Evolutionary conservation across 495 filamentous ascomycete genomes (phyloP).

Genomic region (Cercophora sp.): DNA sequence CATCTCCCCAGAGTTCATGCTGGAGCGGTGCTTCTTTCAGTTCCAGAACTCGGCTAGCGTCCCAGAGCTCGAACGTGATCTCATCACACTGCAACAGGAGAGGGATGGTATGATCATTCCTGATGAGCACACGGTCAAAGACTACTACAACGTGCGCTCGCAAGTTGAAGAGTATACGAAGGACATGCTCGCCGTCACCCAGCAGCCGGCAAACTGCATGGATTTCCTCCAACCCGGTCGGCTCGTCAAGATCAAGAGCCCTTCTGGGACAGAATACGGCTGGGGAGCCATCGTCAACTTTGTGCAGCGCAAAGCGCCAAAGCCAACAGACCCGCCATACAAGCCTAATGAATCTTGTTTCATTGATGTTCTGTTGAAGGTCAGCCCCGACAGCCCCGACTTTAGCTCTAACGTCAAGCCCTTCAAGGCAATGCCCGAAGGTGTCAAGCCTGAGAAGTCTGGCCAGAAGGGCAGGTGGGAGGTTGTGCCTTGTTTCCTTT

Average conservation of each 20-base stretch:
- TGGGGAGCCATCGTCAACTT: slow-evolving; percentile 85
- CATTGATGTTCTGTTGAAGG: slow-evolving; percentile 74
- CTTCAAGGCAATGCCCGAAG: slow-evolving; percentile 32
- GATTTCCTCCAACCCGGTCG: slow-evolving; percentile 79
- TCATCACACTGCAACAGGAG: slow-evolving; percentile 68
- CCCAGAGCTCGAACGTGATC: slow-evolving; percentile 72
- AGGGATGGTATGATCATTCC: slow-evolving; percentile 67
- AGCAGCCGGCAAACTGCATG: slow-evolving; percentile 78
- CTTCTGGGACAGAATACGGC: slow-evolving; percentile 70
- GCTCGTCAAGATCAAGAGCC: slow-evolving; percentile 74
- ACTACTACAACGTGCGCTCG: slow-evolving; percentile 83
- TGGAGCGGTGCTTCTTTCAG: slow-evolving; percentile 94
- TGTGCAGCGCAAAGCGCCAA: slow-evolving; percentile 55
- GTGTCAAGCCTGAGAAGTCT: slow-evolving; percentile 20
- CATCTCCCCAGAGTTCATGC: slow-evolving; percentile 94
- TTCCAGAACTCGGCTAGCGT: slow-evolving; percentile 92
- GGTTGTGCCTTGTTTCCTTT: slow-evolving; percentile 80
- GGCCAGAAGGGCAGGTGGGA: slow-evolving; percentile 57
- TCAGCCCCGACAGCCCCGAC: slow-evolving; percentile 54
- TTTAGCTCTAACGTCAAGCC: slow-evolving; percentile 28
- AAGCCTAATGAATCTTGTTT: slow-evolving; percentile 69
- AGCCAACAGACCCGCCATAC: slow-evolving; percentile 58
- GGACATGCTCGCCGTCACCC: slow-evolving; percentile 83
- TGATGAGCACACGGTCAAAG: slow-evolving; percentile 82
- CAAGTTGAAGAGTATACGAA: slow-evolving; percentile 76